Conservation (phyloP, 2,329 filamentous ascomycete genomes). For the Pseudocercospora vitis region DNA sequence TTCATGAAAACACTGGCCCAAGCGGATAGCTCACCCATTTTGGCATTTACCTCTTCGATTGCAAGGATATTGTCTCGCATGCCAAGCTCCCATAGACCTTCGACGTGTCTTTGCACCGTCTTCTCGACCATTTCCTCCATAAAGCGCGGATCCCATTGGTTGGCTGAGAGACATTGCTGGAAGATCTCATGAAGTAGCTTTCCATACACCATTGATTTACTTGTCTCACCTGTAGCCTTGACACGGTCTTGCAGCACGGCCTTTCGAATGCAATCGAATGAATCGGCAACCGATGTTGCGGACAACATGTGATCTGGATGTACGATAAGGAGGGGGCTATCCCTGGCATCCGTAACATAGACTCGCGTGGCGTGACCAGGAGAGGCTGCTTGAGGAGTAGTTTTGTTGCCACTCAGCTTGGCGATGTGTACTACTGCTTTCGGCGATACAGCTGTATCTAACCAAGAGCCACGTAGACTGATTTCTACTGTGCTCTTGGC, state of each 20-base stretch:
- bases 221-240: constrained; percentile 81
- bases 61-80: constrained; percentile 67
- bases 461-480: constrained; percentile 81
- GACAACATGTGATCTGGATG: constrained; percentile 96
- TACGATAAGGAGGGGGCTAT: constrained; percentile 72
- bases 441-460: constrained; percentile 71
- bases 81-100: constrained; percentile 86
- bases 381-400: neutral
- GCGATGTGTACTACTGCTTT: constrained; percentile 80
- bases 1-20: constrained; percentile 85
- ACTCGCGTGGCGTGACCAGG: constrained; percentile 61
- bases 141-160: constrained; percentile 73
- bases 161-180: constrained; percentile 80
- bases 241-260: constrained; percentile 93
- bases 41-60: constrained; percentile 75
- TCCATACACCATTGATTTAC: constrained; percentile 82
- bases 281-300: constrained; percentile 93
- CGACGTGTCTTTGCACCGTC: constrained; percentile 74
- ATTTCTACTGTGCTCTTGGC: constrained; percentile 66
- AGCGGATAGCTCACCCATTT: constrained; percentile 74
- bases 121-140: constrained; percentile 65
- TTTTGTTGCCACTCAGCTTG: constrained; percentile 41
- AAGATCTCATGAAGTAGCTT: constrained; percentile 94
- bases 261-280: constrained; percentile 84
- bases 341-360: constrained; percentile 69